These are phyloP conservation scores for Penicillium salamii DNA, from an alignment of 495 filamentous ascomycete species.

Conservation along the genomic window DNA sequence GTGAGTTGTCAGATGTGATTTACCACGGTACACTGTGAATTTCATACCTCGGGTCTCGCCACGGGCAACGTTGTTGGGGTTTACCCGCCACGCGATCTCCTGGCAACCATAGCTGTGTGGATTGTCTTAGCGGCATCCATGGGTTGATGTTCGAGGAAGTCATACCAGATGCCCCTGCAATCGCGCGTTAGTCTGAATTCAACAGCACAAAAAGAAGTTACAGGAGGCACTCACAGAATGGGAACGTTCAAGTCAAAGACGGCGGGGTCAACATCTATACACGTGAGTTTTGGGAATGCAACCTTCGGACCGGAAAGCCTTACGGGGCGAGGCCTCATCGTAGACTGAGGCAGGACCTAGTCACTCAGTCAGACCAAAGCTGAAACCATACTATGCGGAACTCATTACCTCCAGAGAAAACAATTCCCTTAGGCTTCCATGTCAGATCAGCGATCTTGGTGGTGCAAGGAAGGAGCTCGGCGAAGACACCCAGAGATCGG, in stretches of 20 bases:
- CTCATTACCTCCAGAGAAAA: slow-evolving; percentile 14
- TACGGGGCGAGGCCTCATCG: slow-evolving; percentile 55
- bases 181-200: slow-evolving; percentile 8
- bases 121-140: slow-evolving; percentile 8
- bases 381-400: neutral
- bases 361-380: slow-evolving; percentile 7
- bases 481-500: slow-evolving; percentile 79
- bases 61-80: slow-evolving; percentile 64
- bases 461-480: slow-evolving; percentile 92
- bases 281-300: slow-evolving; percentile 10
- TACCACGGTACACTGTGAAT: neutral
- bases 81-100: slow-evolving; percentile 75
- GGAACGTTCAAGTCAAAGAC: slow-evolving; percentile 22
- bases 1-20: slow-evolving; percentile 2
- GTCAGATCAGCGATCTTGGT: slow-evolving; percentile 73
- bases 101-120: slow-evolving; percentile 65
- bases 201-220: neutral
- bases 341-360: slow-evolving; percentile 60
- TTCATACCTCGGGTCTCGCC: slow-evolving; percentile 20
- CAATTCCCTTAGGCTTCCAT: slow-evolving; percentile 72
- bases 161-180: slow-evolving; percentile 26
- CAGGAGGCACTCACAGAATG: slow-evolving; percentile 14
- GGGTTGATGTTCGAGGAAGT: neutral
- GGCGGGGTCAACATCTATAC: slow-evolving; percentile 23
- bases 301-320: slow-evolving; percentile 4